Evolutionary conservation across 257 asterid genomes (phyloP), one percentile per base, ranked within the genome.

Genomic region (Solanum etuberosum): DNA sequence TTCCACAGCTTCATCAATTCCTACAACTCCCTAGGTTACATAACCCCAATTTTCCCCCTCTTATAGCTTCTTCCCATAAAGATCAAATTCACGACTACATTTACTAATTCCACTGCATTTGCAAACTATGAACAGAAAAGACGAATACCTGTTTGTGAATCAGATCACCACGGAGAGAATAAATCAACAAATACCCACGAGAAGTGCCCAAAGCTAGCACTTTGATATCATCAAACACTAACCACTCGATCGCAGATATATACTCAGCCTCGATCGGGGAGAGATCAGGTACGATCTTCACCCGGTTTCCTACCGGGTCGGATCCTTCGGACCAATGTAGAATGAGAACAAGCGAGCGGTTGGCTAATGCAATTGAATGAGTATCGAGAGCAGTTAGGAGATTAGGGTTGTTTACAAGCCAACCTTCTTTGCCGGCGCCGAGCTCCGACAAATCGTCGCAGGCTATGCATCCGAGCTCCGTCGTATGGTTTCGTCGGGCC

Each of bases 391-490:
- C 92, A 63, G 93, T 93, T 25, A 93, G 91, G 87, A 96, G 93
- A 87, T 90, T 92, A 76, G 96, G 96, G 89, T 86, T 93, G 48
- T 93, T 91, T 46, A 94, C 94, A 5, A 96, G 93, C 99, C 99
- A 95, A 7, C 98, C 98, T 93, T 97, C 98, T 91, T 91, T 94
- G 6, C 98, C 99, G 84, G 98, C 96, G 71, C 99, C 98, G 74
- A 97, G 73, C 54, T 92, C 95, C 27, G 97, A 86, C 32, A 95
- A 87, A 88, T 95, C 97, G 27, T 90, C 93, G 90, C 96, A 93
- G 89, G 98, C 97, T 65, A 97, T 91, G 89, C 94, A 89, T 51
- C 96, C 97, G 5, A 94, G 93, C 92, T 94, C 98, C 89, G 96
- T 89, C 90, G 96, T 92, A 90, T 94, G 97, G 37, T 85, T 68